Conservation (phyloP, 2,329 filamentous ascomycete species). For the Phialophora expanda region DNA sequence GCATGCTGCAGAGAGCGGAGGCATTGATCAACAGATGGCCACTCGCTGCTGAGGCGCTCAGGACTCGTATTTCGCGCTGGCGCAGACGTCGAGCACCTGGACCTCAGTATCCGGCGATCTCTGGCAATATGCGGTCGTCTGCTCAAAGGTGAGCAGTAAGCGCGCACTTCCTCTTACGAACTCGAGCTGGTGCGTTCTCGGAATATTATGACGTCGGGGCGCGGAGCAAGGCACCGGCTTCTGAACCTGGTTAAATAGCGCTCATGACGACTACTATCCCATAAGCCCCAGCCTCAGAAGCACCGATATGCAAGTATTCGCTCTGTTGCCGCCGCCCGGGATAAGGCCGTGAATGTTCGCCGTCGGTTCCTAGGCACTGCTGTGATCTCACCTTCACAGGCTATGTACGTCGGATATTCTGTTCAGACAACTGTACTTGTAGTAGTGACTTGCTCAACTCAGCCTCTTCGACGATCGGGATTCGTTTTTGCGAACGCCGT, state of each 20-base stretch:
- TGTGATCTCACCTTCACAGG: too few species aligned
- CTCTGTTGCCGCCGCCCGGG: not conserved
- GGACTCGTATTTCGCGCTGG: not conserved
- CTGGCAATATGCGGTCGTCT: not conserved
- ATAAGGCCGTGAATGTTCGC: not conserved
- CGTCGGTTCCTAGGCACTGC: too few species aligned
- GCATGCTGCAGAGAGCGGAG: not conserved
- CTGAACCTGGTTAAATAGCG: not conserved
- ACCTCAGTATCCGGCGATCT: not conserved
- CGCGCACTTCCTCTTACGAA: not conserved
- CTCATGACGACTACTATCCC: not conserved
- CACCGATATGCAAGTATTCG: not conserved
- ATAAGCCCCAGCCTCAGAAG: slow-evolving; percentile 15
- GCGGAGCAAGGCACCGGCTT: not conserved
- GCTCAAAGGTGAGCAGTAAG: not conserved
- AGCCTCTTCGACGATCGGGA: too few species aligned
- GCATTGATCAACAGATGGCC: not conserved
- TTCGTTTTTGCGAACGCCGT: too few species aligned
- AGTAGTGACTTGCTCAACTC: too few species aligned
- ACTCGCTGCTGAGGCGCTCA: not conserved
- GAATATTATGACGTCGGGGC: not conserved
- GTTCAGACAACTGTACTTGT: too few species aligned
- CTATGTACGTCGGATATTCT: too few species aligned
- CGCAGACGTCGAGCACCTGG: too few species aligned
- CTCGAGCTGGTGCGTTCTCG: not conserved